phyloP scores from a whole-genome alignment of 2,329 filamentous ascomycete species.

The Apiospora rasikravindrae region DNA sequence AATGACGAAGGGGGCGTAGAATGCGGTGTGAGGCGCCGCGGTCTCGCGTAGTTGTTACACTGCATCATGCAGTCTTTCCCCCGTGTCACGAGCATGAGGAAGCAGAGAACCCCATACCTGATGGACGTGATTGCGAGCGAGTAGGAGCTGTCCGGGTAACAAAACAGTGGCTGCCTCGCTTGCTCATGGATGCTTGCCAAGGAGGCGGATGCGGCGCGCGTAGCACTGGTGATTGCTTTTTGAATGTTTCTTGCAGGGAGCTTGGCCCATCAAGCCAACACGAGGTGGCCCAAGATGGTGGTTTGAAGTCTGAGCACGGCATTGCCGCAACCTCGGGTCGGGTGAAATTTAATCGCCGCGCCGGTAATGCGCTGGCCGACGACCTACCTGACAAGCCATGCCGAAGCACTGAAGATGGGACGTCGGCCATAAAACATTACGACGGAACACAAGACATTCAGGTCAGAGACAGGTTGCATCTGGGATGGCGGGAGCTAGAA shows the following conservation, averaged over 20 bases:
- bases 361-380: not conserved
- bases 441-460: not conserved
- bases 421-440: not conserved
- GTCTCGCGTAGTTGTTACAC: not conserved
- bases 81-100: not conserved
- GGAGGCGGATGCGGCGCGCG: not conserved
- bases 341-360: not conserved
- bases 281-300: not conserved
- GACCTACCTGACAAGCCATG: not conserved
- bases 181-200: not conserved
- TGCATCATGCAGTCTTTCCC: not conserved
- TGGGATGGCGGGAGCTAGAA: not conserved
- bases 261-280: not conserved
- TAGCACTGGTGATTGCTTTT: constrained; percentile 2
- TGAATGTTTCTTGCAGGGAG: not conserved
- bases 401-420: not conserved
- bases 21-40: not conserved
- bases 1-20: not conserved
- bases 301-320: not conserved
- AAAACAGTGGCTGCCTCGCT: not conserved
- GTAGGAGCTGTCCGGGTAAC: not conserved
- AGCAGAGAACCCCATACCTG: not conserved
- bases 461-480: not conserved
- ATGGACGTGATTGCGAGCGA: not conserved
- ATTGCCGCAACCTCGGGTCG: not conserved